These are phyloP conservation scores for Gonapodya prolifera DNA, from an alignment of 192 early-diverging fungal genomes.

Conservation along the genomic window DNA sequence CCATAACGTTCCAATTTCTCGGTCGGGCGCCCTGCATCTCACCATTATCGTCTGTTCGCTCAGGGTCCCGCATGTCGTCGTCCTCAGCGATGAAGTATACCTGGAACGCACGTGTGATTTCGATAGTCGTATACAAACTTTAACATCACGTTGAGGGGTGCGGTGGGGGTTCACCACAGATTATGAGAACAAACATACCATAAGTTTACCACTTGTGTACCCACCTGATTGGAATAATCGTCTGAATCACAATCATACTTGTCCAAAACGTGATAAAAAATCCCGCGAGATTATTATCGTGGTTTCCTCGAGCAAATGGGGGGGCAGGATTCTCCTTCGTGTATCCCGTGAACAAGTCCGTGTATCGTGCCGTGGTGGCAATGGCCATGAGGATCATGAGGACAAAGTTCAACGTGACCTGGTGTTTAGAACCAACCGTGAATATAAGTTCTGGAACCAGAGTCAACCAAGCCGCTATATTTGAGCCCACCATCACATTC, in stretches of 20 bases:
- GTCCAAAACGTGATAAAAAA: slow-evolving; percentile 37
- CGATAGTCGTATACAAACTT: slow-evolving; percentile 80
- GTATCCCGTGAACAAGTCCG: slow-evolving; percentile 20
- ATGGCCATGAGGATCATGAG: slow-evolving; percentile 57
- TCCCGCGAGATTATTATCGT: neutral
- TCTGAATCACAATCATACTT: slow-evolving; percentile 83
- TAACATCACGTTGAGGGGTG: slow-evolving; percentile 58
- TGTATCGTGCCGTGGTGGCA: slow-evolving; percentile 24
- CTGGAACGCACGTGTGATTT: slow-evolving; percentile 53
- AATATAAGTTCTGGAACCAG: slow-evolving; percentile 3
- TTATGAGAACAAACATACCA: slow-evolving; percentile 6
- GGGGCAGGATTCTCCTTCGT: slow-evolving; percentile 20
- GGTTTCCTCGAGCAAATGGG: neutral
- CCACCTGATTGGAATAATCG: slow-evolving; percentile 87
- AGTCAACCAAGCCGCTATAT: slow-evolving; percentile 22
- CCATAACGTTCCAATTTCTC: slow-evolving; percentile 69
- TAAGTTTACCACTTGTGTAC: slow-evolving; percentile 6
- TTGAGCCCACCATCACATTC: slow-evolving; percentile 85
- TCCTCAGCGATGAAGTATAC: slow-evolving; percentile 87
- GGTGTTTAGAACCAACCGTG: slow-evolving; percentile 4
- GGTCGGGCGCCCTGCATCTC: slow-evolving; percentile 17
- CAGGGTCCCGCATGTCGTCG: slow-evolving; percentile 77
- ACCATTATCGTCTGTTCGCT: slow-evolving; percentile 56
- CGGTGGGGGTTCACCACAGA: slow-evolving; percentile 11
- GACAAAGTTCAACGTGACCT: slow-evolving; percentile 69